Conservation (phyloP, 768 basidiomycete genomes). For the Suillus sp. region DNA sequence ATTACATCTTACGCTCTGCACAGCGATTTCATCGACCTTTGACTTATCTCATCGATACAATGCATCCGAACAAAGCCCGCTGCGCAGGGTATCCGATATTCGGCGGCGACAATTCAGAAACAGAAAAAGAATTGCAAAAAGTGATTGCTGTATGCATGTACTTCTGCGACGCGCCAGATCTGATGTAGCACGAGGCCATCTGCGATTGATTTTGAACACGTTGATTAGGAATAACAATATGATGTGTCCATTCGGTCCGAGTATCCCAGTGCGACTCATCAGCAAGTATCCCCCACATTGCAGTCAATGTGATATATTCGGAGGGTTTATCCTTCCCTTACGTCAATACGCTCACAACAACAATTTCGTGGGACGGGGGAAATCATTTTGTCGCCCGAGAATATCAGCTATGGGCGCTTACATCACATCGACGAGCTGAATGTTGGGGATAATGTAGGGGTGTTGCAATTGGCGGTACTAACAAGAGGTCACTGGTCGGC, state of each 20-base stretch:
- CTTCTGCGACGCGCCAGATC: not conserved
- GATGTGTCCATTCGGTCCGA: not conserved
- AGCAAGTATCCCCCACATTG: not conserved
- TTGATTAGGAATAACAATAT: not conserved
- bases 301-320: not conserved
- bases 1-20: not conserved
- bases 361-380: not conserved
- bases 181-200: not conserved
- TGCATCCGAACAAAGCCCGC: not conserved
- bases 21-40: not conserved
- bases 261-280: not conserved
- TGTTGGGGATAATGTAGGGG: constrained; percentile 5
- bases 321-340: not conserved
- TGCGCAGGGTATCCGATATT: not conserved
- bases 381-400: not conserved
- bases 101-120: not conserved
- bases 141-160: not conserved
- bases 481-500: not conserved
- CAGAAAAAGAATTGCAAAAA: not conserved
- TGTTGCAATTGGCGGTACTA: not conserved
- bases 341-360: not conserved
- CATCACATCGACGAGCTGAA: constrained; percentile 8
- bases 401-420: not conserved
- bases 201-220: not conserved
- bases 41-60: not conserved